Evolutionary conservation across 2,329 filamentous ascomycete genomes (phyloP).

Genomic region (Clonostachys sp.): DNA sequence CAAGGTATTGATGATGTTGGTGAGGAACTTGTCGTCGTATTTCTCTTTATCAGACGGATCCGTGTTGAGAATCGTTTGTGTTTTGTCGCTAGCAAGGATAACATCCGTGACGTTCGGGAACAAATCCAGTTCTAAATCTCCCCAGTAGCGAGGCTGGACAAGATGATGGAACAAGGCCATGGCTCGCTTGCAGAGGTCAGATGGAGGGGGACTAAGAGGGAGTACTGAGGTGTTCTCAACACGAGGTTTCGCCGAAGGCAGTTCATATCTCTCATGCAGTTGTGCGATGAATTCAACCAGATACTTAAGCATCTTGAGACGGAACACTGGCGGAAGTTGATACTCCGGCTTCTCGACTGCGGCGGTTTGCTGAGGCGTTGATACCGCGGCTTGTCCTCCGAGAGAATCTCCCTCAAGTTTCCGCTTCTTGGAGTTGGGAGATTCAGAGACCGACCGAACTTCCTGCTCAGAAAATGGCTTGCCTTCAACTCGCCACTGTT

Average conservation of each 20-base stretch:
- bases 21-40: constrained; percentile 77
- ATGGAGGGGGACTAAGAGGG: constrained; percentile 48
- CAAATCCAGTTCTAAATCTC: constrained; percentile 84
- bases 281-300: constrained; percentile 93
- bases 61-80: constrained; percentile 51
- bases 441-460: constrained; percentile 49
- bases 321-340: constrained; percentile 57
- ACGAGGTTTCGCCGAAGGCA: constrained; percentile 65
- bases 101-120: constrained; percentile 88
- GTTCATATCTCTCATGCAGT: constrained; percentile 77
- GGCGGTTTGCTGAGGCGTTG: neutral
- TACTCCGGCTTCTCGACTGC: constrained; percentile 56
- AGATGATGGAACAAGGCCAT: constrained; percentile 79
- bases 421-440: constrained; percentile 70
- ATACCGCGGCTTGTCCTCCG: neutral
- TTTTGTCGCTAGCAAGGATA: constrained; percentile 78
- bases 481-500: constrained; percentile 73
- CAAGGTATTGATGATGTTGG: constrained; percentile 86
- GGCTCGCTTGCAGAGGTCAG: constrained; percentile 82
- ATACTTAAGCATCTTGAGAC: constrained; percentile 86
- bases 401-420: constrained; percentile 60
- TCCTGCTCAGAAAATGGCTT: constrained; percentile 22
- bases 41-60: constrained; percentile 62
- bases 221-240: constrained; percentile 26
- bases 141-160: constrained; percentile 84